Percentiles rank a stretch among this genome's conserved stretches.
Conservation (phyloP, 2,329 filamentous ascomycete genomes). For the Monosporascus cannonballus region DNA sequence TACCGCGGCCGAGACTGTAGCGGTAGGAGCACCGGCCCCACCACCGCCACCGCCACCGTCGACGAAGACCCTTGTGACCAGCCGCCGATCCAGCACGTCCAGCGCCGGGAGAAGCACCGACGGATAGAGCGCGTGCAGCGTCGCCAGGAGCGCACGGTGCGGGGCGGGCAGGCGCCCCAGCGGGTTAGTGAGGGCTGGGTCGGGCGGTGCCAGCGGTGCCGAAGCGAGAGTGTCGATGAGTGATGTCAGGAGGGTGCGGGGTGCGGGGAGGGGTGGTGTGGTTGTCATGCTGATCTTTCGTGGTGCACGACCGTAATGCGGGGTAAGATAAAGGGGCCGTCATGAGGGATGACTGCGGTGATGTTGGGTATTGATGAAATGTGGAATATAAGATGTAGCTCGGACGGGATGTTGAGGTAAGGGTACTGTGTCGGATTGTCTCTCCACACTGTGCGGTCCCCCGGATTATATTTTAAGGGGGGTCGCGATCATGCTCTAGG, state of each 20-base stretch:
- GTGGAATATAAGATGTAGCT: no score
- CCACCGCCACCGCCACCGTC: neutral
- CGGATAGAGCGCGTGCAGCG: conserved; percentile 81
- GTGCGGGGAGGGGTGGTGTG: conserved; percentile 27
- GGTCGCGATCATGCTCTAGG: no score
- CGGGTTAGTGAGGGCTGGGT: conserved; percentile 22
- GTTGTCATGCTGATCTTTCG: neutral
- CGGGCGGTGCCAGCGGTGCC: neutral
- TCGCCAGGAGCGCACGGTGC: conserved; percentile 58
- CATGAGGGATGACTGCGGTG: no score
- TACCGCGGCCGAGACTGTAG: neutral
- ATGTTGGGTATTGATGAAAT: no score
- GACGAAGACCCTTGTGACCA: conserved; percentile 54
- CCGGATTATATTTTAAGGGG: no score
- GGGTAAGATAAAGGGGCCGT: no score
- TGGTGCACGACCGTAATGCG: no score
- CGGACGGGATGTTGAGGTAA: no score
- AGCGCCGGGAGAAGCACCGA: conserved; percentile 75
- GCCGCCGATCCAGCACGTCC: conserved; percentile 74
- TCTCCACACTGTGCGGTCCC: no score
- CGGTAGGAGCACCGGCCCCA: neutral
- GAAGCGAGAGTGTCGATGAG: conserved; percentile 38
- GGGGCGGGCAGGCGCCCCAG: conserved; percentile 29
- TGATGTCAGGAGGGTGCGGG: conserved; percentile 40
- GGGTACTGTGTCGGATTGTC: no score